Base-by-base conservation (phyloP, 495 filamentous ascomycete species). In the Lindgomyces ingoldianus region DNA sequence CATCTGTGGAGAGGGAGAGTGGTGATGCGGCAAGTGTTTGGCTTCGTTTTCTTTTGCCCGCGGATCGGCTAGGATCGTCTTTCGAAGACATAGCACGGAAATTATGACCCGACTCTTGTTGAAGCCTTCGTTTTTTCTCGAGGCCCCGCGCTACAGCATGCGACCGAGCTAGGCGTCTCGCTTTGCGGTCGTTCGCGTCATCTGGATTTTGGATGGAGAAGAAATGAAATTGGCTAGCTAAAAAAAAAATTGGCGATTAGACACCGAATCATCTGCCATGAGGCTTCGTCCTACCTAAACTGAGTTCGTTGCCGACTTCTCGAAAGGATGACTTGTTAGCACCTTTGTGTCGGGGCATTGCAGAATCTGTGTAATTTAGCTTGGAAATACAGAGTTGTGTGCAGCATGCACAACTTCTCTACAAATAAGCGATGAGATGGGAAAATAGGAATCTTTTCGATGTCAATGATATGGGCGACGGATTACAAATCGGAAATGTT, bases 91-190 rank as follows among this genome's bases (percentile, higher is more conserved):
- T 48, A 18, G 59, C 21, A n/a, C 41, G 65, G 51, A 77, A 77
- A 62, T 76, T 76, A 10, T 57, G 22, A 22, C 69, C 59, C 42
- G 60, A 61, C 14, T 72, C 54, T 65, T 72, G 73, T 63, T 73
- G 66, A 30, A 58, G 62, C 56, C 62, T 72, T 63, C 75, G 70
- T 64, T 75, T 75, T n/a, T 70, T 76, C 46, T 66, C 69, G 8
- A 77, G 60, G 8, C 64, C 75, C 14, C 57, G 69, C 49, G 49
- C 63, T 42, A 77, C 67, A 51, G 73, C 75, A 69, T 77, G 74
- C 3, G 75, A 77, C 41, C 73, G 72, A 6, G 72, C 74, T 41
- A 63, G 55, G 30, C 73, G 72, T 39, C 62, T 69, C 53, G 53
- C 36, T 19, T 21, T 57, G 1, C 21, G 39, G 18, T 57, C 54